phyloP scores from a whole-genome alignment of 345 rosid species.

The Populus nigra region DNA sequence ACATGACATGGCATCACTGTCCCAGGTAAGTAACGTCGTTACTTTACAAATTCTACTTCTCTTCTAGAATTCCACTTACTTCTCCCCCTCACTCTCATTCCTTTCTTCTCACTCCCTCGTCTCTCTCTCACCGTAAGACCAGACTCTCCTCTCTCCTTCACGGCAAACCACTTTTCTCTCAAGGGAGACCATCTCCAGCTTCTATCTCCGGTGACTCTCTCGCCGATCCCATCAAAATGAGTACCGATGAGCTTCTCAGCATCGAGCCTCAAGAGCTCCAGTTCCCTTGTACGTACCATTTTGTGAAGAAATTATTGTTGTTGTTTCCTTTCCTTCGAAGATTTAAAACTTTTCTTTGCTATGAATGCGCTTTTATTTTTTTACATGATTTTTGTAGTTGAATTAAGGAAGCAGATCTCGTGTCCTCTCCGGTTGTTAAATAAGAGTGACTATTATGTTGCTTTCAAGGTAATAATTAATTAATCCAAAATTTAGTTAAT shows the following conservation, averaged over 20 bases:
- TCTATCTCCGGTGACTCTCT: constrained; percentile 12
- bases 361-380: background rate
- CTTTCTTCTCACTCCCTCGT: background rate
- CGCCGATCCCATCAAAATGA: constrained; percentile 43
- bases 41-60: background rate
- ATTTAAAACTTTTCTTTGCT: background rate
- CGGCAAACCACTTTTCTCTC: background rate
- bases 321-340: constrained; percentile 1
- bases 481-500: background rate
- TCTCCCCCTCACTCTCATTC: constrained; percentile 7
- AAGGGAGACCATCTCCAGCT: background rate
- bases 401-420: constrained; percentile 80
- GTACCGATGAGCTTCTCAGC: constrained; percentile 57
- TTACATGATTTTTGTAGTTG: constrained; percentile 41
- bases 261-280: constrained; percentile 77
- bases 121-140: constrained; percentile 4
- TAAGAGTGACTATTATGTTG: constrained; percentile 62
- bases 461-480: constrained; percentile 59
- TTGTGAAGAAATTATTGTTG: background rate
- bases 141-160: background rate
- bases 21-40: constrained; percentile 17
- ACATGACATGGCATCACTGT: constrained; percentile 25
- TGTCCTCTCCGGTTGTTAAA: constrained; percentile 64
- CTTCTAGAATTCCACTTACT: background rate
- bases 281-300: constrained; percentile 49